These are phyloP conservation scores for Davidsoniella australis DNA, from an alignment of 2,329 filamentous ascomycete species.

Conservation along the genomic window DNA sequence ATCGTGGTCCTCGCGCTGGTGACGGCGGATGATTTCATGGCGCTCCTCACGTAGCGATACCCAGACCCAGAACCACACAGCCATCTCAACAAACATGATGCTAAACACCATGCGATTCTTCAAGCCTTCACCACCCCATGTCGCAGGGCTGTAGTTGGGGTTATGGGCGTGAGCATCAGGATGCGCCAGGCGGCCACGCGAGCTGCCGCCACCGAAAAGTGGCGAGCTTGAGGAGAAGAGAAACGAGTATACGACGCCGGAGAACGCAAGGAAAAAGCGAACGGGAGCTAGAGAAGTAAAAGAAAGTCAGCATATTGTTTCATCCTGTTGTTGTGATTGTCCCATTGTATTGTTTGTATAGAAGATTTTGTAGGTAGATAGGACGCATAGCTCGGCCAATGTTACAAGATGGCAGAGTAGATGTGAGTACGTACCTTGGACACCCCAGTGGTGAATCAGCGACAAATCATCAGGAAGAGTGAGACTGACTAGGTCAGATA, in stretches of 20 bases:
- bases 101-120: constrained; percentile 77
- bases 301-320: background rate
- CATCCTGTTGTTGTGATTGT: constrained; percentile 5
- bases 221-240: constrained; percentile 37
- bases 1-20: constrained; percentile 7
- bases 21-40: constrained; percentile 23
- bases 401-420: constrained; percentile 7
- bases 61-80: constrained; percentile 78
- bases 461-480: constrained; percentile 51
- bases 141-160: constrained; percentile 22
- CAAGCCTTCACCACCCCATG: constrained; percentile 46
- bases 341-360: background rate
- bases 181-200: constrained; percentile 21
- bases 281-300: constrained; percentile 33
- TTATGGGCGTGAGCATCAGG: constrained; percentile 20
- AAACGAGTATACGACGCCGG: constrained; percentile 46
- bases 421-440: constrained; percentile 36
- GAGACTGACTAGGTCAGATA: constrained; percentile 48
- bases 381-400: background rate
- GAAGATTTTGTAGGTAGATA: background rate
- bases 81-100: constrained; percentile 68
- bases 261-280: constrained; percentile 46
- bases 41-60: constrained; percentile 51
- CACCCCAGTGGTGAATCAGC: constrained; percentile 46
- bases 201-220: constrained; percentile 22